Conservation (phyloP, 2,329 filamentous ascomycete species). For the Pseudogymnoascus sp. region DNA sequence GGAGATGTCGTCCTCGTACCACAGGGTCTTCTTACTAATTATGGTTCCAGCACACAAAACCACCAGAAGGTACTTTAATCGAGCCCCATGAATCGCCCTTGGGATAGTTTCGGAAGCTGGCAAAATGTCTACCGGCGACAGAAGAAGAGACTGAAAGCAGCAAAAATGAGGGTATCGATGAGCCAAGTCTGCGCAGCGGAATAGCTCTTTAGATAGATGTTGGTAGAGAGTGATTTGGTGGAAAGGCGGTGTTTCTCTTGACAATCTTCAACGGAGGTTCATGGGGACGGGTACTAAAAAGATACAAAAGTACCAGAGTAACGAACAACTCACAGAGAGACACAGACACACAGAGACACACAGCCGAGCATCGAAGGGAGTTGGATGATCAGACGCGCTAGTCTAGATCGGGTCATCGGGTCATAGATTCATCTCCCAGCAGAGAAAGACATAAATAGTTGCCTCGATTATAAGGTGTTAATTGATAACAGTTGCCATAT, state of each 20-base stretch:
- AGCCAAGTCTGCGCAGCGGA: background rate
- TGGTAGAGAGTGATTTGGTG: background rate
- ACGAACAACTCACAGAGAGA: background rate
- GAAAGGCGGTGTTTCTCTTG: background rate
- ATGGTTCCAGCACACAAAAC: conserved; percentile 1
- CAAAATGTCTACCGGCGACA: background rate
- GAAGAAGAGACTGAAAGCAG: background rate
- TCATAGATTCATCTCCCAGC: background rate
- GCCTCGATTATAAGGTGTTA: background rate
- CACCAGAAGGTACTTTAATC: background rate
- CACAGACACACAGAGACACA: background rate
- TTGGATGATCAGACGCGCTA: background rate
- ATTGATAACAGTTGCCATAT: background rate
- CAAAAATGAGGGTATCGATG: background rate
- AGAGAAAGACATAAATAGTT: background rate
- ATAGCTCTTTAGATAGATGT: background rate
- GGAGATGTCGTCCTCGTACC: conserved; percentile 1
- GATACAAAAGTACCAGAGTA: background rate
- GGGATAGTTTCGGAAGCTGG: background rate
- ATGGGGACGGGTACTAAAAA: background rate
- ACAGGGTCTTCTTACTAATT: conserved; percentile 8
- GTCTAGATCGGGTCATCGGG: background rate
- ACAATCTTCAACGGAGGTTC: background rate
- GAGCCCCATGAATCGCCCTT: background rate
- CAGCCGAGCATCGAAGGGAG: conserved; percentile 1